Conservation (phyloP, 2,329 filamentous ascomycete species). For the Nemania sp. region DNA sequence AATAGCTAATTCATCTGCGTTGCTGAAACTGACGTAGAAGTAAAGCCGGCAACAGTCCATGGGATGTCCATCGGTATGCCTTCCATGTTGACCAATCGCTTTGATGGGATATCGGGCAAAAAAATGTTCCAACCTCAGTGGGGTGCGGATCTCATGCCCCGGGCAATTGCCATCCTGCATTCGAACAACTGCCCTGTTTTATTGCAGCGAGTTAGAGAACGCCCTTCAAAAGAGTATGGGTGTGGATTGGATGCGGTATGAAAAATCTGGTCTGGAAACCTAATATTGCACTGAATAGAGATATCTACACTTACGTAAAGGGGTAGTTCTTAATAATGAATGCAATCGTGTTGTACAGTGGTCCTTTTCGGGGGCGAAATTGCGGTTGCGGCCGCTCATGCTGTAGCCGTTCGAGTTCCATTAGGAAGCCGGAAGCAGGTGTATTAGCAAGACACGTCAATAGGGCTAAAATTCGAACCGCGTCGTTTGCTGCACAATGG, state of each 20-base stretch:
- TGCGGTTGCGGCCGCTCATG: not conserved
- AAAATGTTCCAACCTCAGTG: slow-evolving; percentile 8
- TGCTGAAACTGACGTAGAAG: slow-evolving; percentile 7
- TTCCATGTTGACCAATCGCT: slow-evolving; percentile 5
- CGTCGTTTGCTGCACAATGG: slow-evolving; percentile 1
- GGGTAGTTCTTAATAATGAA: slow-evolving; percentile 4
- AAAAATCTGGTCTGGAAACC: not conserved
- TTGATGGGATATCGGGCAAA: slow-evolving; percentile 4
- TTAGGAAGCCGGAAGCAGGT: slow-evolving; percentile 1
- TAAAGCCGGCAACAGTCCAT: not conserved
- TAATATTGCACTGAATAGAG: not conserved
- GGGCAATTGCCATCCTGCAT: slow-evolving; percentile 9
- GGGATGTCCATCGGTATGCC: slow-evolving; percentile 1
- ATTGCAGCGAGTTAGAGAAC: slow-evolving; percentile 3
- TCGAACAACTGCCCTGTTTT: slow-evolving; percentile 8
- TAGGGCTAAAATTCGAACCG: slow-evolving; percentile 7
- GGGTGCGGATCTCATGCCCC: slow-evolving; percentile 4
- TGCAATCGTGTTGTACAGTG: not conserved
- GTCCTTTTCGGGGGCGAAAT: not conserved
- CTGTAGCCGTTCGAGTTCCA: not conserved
- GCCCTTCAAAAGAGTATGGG: not conserved
- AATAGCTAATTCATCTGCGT: slow-evolving; percentile 2
- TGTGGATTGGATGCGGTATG: not conserved
- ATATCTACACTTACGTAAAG: not conserved
- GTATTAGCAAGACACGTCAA: slow-evolving; percentile 6